Evolutionary conservation across 2,329 filamentous ascomycete genomes (phyloP), one percentile per base, ranked within the genome.

Genomic region (Didymella sp.): DNA sequence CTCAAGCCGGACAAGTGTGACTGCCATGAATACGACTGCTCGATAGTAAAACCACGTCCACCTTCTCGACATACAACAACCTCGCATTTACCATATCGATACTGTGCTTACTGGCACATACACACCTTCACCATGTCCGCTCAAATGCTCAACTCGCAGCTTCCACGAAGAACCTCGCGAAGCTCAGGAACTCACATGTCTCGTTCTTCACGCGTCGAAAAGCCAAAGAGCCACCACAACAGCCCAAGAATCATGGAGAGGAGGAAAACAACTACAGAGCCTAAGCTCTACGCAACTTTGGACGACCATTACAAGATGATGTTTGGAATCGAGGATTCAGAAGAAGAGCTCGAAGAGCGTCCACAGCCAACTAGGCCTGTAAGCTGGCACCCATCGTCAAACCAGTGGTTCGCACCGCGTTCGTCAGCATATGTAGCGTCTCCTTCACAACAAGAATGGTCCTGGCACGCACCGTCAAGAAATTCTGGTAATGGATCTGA

Each of bases 341-440:
- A 75, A 28, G 67, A 71, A 45, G 59, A 48, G 7, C 27, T 56
- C 15, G 69, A 73, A 22, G 63, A 71, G 25, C 66, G 59, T 37
- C 66, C 60, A 37, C 66, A 73, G 46, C 59, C 66, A 30, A 64
- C 62, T 46, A 66, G 89, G 38, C 89, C 89, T 6, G 79, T 90
- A 42, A 92, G 89, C 79, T 92, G 90, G 90, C 90, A 92, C 72
- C 88, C 89, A 2, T 84, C 84, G 21, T 84, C 87, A 9, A 80
- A 84, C 56, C 74, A 73, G 30, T 72, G 79, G 61, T 58, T 62
- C 30, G 53, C 59, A 35, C 51, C 64, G 17, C 63, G 54, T 24
- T 62, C 66, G 22, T 66, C 71, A 11, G 59, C 61, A 41, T 60
- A 67, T 49, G 63, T 63, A 15, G 69, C 70, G 13, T 66, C 64